Evolutionary conservation across 148 eudicot species (phyloP).

Genomic region (Vaccinium myrtillus): DNA sequence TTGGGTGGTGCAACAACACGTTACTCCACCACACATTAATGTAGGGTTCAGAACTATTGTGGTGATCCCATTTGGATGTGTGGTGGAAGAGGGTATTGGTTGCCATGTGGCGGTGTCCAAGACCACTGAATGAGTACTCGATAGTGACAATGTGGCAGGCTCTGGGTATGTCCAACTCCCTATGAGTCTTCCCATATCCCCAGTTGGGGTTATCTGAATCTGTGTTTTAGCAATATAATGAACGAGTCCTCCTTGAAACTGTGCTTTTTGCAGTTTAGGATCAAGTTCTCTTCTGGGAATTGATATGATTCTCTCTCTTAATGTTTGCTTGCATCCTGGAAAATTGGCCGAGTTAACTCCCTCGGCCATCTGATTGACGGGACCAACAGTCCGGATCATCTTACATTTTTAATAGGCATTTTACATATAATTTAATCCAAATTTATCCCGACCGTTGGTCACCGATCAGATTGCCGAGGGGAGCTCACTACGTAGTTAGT

Average conservation of each 20-base stretch:
- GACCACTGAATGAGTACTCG: neutral
- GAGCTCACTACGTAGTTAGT: too few species aligned
- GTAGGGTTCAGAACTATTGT: neutral
- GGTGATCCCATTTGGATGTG: neutral
- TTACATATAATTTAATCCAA: too few species aligned
- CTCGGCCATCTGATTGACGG: too few species aligned
- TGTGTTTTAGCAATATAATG: neutral
- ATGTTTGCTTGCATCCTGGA: neutral
- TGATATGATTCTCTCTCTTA: neutral
- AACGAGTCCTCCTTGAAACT: neutral
- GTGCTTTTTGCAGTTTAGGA: neutral
- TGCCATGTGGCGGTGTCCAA: neutral
- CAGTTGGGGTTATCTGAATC: neutral
- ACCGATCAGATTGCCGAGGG: too few species aligned
- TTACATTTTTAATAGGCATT: too few species aligned
- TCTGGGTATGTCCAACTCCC: neutral
- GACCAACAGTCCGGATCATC: too few species aligned
- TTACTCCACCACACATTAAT: neutral
- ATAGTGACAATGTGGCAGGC: neutral
- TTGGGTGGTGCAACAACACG: too few species aligned
- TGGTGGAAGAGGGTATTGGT: neutral
- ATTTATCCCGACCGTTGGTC: too few species aligned
- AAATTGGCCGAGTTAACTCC: neutral
- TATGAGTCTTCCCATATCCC: neutral
- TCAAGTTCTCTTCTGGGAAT: neutral